These are phyloP conservation scores for Botrytis pseudocinerea DNA, from an alignment of 2,329 filamentous ascomycete genomes.

Conservation along the genomic window DNA sequence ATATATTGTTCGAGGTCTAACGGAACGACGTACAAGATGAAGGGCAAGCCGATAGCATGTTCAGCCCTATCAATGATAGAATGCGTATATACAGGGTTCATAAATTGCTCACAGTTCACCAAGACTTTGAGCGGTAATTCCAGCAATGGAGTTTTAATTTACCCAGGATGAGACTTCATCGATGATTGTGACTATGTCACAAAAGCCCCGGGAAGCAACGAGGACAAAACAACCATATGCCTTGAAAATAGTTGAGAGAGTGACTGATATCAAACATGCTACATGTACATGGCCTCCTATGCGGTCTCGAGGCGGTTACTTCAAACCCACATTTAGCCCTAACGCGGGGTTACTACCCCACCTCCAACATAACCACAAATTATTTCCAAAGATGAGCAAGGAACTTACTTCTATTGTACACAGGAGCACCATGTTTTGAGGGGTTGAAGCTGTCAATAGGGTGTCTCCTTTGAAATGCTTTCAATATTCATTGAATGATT, in stretches of 20 bases:
- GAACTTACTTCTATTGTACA: neutral
- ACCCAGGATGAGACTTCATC: slow-evolving; percentile 3
- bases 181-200: neutral
- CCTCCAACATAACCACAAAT: slow-evolving; percentile 1
- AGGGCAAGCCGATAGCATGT: neutral
- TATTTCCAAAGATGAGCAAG: neutral
- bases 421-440: neutral
- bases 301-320: neutral
- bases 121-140: neutral
- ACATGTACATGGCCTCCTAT: neutral
- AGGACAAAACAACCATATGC: neutral
- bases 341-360: slow-evolving; percentile 18
- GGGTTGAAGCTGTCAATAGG: neutral
- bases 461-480: neutral
- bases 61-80: neutral
- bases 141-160: neutral
- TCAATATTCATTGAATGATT: neutral
- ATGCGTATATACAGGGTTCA: neutral
- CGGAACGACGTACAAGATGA: neutral
- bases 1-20: neutral
- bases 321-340: slow-evolving; percentile 12
- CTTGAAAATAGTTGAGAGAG: neutral
- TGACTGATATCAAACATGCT: neutral
- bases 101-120: neutral
- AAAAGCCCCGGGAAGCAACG: neutral